Evolutionary conservation across 2,329 filamentous ascomycete genomes (phyloP).

Genomic region (Chaetomiaceae sp.): DNA sequence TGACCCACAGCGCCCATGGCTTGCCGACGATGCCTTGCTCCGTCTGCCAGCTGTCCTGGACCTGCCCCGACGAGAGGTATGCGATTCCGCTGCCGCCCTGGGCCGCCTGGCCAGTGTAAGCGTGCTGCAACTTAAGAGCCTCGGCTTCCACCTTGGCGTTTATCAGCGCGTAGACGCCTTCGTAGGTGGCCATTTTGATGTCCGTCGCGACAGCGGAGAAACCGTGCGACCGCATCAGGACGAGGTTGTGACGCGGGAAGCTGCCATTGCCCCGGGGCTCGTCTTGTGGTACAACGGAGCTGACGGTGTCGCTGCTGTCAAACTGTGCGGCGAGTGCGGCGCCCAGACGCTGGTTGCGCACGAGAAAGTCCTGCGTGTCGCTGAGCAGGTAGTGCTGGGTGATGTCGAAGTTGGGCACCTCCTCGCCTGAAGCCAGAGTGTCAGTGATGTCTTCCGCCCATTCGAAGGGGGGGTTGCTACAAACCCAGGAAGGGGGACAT

Average conservation of each 20-base stretch:
- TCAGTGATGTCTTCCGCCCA: too few relatives aligned
- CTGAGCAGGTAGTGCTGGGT: constrained; percentile 27
- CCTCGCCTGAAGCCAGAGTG: neutral
- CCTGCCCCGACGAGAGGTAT: constrained; percentile 19
- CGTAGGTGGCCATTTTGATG: constrained; percentile 36
- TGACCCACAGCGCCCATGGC: constrained; percentile 25
- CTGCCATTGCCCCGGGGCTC: neutral
- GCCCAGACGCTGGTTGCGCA: constrained; percentile 25
- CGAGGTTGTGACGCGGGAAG: constrained; percentile 31
- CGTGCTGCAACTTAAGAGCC: constrained; percentile 24
- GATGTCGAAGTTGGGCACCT: constrained; percentile 10
- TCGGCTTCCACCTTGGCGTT: constrained; percentile 38
- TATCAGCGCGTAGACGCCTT: constrained; percentile 38
- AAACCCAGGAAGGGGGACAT: constrained; percentile 38
- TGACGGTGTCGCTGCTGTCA: too few relatives aligned
- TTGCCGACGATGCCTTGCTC: constrained; percentile 13
- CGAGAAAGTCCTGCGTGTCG: constrained; percentile 33
- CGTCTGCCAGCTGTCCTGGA: constrained; percentile 16
- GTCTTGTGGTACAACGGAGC: too few relatives aligned
- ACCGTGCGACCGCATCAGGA: constrained; percentile 42
- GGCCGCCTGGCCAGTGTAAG: neutral
- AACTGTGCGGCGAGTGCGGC: constrained; percentile 4
- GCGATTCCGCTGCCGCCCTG: neutral
- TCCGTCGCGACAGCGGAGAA: constrained; percentile 34
- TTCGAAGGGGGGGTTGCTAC: too few relatives aligned